Evolutionary conservation across 805 yeast species (phyloP), one percentile per base, ranked within the genome.

Genomic region (Suhomyces vadensis): DNA sequence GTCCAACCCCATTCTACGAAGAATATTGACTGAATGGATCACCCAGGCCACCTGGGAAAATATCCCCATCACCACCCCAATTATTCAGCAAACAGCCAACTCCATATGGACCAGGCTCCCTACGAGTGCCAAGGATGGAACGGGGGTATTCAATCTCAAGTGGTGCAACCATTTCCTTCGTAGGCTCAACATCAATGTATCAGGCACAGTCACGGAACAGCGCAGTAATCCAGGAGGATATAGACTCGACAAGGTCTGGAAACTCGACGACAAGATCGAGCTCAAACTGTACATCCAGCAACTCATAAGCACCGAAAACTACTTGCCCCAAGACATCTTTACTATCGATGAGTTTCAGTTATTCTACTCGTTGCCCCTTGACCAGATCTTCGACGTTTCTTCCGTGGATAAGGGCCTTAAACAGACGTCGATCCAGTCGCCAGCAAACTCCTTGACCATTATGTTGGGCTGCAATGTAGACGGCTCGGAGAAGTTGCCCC

Each of bases 1-100:
- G n/a, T 61, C 74, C 38, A 79, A 79, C 51, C 75, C 78, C 8
- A 56, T 82, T 19, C 67, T 82, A 10, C 62, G 86, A 27, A 73
- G 74, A 37, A 80, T 82, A n/a, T 58, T 82, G 35, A 75, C 80
- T n/a, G 87, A 82, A 56, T 82, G 87, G 87, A 78, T 82, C 31
- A 74, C 82, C 0, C 87, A 82, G 56, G 78, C 82, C 19, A 74
- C 75, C 2, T 82, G 87, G 87, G 83, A 79, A 54, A 77, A 75
- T 38, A 78, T 81, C 26, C 86, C 87, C 2, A 74, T 82, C 2
- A 78, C 85, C 1, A 75, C 83, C 0, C 85, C 85, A 1, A 79
- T 81, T 13, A 70, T 82, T 29, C 83, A 80, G 51, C 78, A 77
- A 57, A 78, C 87, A 2, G 85, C 87, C 3, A 71, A 75, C 35